Base-by-base conservation (phyloP, 2,329 filamentous ascomycete genomes). In the Pyrenochaeta sp. region DNA sequence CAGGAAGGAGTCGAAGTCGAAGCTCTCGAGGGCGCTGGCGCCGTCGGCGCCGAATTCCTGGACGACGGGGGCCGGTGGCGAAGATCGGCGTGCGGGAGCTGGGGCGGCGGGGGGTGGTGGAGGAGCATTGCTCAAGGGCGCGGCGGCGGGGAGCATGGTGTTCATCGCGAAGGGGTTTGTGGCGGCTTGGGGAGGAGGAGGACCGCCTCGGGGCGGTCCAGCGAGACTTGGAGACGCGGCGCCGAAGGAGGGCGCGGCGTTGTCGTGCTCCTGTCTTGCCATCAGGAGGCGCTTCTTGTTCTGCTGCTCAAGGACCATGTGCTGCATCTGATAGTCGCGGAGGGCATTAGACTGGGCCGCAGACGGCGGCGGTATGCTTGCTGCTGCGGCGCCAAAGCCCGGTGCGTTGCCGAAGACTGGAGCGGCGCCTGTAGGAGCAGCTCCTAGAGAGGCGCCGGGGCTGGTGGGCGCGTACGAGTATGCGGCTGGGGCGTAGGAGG, bases 281-380 rank as follows among this genome's bases (percentile, higher is more conserved):
- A 90, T 90, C 77, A 90, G 83, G 15, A 91, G 77, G 10, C 88
- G 79, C 68, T 90, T 90, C 77, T 91, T 92, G 60, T 92, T 92
- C 71, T 92, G 87, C 71, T 92, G 89, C 69, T 92, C 88, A 7
- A 92, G 80, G 20, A 91, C 73, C 88, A 91, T 92, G 64, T 91
- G 72, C 63, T 90, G 86, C 87, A 90, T 90, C 73, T 92, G 88
- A 60, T 92, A 91, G 67, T 92, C 88, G 68, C 90, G 87, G 19
- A 92, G 76, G 13, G 34, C 24, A 6, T 31, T n/a, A n/a, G n/a
- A 7, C 11, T 21, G 7, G 9, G 10, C 4, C 9, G 4, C 5
- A 11, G 23, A 18, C 7, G 6, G 4, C n/a, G 14, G 14, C 1
- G 2, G 4, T 6, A 18, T 18, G 17, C 8, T 27, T 4, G 4